A percentile compares a stretch with the other conserved stretches of the same genome.
phyloP scores from a whole-genome alignment of 1,139 yeast genomes.

The Barnettozyma hawaiiensis region DNA sequence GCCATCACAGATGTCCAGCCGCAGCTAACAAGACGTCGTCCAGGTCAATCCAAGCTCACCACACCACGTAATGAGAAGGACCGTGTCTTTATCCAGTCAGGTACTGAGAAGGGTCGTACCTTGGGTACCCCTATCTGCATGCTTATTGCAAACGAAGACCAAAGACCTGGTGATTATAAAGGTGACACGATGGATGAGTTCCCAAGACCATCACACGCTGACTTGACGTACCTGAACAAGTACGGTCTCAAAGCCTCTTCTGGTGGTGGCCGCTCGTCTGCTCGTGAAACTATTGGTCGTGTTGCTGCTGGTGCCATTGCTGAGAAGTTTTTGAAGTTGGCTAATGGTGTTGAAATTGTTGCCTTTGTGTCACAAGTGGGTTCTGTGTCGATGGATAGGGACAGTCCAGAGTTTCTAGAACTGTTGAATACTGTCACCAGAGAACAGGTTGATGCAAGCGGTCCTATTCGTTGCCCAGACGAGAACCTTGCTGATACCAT shows the following conservation, averaged over 20 bases:
- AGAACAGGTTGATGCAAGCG: slow-evolving; percentile 79
- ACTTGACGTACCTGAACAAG: slow-evolving; percentile 83
- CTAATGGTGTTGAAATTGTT: slow-evolving; percentile 85
- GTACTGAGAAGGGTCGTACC: slow-evolving; percentile 86
- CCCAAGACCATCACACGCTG: slow-evolving; percentile 98
- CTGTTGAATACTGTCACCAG: slow-evolving; percentile 73
- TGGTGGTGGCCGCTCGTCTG: slow-evolving; percentile 97
- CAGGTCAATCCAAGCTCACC: slow-evolving; percentile 88
- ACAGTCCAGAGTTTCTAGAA: slow-evolving; percentile 61
- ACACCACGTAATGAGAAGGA: slow-evolving; percentile 97
- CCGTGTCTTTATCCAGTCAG: slow-evolving; percentile 86
- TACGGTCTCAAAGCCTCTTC: slow-evolving; percentile 91
- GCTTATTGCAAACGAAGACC: slow-evolving; percentile 91
- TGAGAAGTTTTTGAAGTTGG: slow-evolving; percentile 74
- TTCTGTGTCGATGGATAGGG: slow-evolving; percentile 65
- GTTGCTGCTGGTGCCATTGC: slow-evolving; percentile 99
- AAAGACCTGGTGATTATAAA: slow-evolving; percentile 91
- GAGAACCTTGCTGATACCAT: slow-evolving; percentile 62
- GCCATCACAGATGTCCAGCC: slow-evolving; percentile 85
- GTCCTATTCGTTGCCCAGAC: slow-evolving; percentile 94
- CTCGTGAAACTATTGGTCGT: slow-evolving; percentile 96
- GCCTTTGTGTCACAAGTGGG: slow-evolving; percentile 96
- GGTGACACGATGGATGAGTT: slow-evolving; percentile 73
- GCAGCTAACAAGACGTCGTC: slow-evolving; percentile 93
- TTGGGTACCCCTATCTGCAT: slow-evolving; percentile 95